Conservation (phyloP, 2,329 filamentous ascomycete genomes). For the Periconia sp. region DNA sequence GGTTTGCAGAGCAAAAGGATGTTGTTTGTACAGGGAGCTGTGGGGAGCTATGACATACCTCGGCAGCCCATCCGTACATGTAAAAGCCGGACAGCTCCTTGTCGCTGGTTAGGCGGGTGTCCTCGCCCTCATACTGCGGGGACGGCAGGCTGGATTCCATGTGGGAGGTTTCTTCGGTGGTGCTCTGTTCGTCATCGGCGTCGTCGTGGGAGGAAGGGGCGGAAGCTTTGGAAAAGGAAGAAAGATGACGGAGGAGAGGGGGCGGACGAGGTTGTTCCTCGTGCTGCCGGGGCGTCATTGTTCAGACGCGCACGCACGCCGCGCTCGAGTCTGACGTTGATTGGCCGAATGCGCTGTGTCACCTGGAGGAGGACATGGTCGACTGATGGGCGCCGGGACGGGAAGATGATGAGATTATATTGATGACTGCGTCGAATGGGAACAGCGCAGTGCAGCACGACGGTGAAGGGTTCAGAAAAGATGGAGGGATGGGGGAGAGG, state of each 20-base stretch:
- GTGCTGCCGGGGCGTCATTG: slow-evolving; percentile 36
- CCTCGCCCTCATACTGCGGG: slow-evolving; percentile 75
- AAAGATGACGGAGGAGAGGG: slow-evolving; percentile 32
- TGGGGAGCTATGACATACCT: slow-evolving; percentile 46
- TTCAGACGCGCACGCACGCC: background rate
- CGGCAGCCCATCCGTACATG: slow-evolving; percentile 91
- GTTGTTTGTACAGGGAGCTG: background rate
- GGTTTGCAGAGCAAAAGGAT: background rate
- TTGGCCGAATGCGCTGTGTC: slow-evolving; percentile 24
- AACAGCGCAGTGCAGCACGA: background rate
- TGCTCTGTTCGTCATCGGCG: slow-evolving; percentile 48
- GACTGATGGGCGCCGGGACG: background rate
- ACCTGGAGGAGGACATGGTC: slow-evolving; percentile 25
- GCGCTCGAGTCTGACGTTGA: slow-evolving; percentile 17
- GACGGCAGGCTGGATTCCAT: slow-evolving; percentile 36
- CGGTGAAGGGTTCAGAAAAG: background rate
- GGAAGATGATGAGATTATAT: background rate
- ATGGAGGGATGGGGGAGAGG: background rate
- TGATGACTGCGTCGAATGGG: background rate
- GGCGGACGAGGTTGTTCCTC: slow-evolving; percentile 19
- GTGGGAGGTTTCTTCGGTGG: slow-evolving; percentile 30
- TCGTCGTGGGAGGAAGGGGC: slow-evolving; percentile 42
- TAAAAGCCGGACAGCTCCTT: slow-evolving; percentile 95
- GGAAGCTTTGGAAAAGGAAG: slow-evolving; percentile 38
- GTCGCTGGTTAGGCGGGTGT: slow-evolving; percentile 80